phyloP scores from a whole-genome alignment of 495 filamentous ascomycete genomes.

The Chlorociboria aeruginascens region DNA sequence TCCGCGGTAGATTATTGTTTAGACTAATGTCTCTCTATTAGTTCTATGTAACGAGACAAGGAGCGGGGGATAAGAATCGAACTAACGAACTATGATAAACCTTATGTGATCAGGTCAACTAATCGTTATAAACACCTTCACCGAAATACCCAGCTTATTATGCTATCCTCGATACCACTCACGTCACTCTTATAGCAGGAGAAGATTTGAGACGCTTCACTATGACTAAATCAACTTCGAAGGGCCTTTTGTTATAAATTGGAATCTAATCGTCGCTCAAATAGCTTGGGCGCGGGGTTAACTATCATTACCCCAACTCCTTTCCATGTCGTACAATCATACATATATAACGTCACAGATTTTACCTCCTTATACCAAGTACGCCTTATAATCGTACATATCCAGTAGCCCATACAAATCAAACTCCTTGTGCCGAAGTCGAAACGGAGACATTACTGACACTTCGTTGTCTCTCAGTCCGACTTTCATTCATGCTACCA shows the following conservation, averaged over 20 bases:
- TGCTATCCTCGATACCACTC: too few relatives aligned
- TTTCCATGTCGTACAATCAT: neutral
- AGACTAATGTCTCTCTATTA: slow-evolving; percentile 1
- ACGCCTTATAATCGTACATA: slow-evolving; percentile 15
- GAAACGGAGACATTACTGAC: slow-evolving; percentile 23
- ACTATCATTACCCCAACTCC: too few relatives aligned
- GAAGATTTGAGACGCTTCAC: too few relatives aligned
- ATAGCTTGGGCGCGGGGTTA: neutral
- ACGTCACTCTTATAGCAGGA: too few relatives aligned
- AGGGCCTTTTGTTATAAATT: too few relatives aligned
- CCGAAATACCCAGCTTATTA: too few relatives aligned
- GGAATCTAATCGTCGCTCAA: neutral
- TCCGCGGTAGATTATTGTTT: slow-evolving; percentile 21
- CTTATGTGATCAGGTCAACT: too few relatives aligned
- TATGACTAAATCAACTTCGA: too few relatives aligned
- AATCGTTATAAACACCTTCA: too few relatives aligned
- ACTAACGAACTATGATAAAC: too few relatives aligned
- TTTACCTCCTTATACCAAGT: slow-evolving; percentile 1
- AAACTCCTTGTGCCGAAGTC: slow-evolving; percentile 1
- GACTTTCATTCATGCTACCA: slow-evolving; percentile 15
- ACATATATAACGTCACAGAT: neutral
- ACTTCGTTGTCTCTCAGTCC: slow-evolving; percentile 38
- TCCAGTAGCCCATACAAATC: neutral
- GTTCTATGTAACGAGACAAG: too few relatives aligned
- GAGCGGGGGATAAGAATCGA: too few relatives aligned